Evolutionary conservation across 306 rosid species (phyloP).

Genomic region (Mimosa pudica): DNA sequence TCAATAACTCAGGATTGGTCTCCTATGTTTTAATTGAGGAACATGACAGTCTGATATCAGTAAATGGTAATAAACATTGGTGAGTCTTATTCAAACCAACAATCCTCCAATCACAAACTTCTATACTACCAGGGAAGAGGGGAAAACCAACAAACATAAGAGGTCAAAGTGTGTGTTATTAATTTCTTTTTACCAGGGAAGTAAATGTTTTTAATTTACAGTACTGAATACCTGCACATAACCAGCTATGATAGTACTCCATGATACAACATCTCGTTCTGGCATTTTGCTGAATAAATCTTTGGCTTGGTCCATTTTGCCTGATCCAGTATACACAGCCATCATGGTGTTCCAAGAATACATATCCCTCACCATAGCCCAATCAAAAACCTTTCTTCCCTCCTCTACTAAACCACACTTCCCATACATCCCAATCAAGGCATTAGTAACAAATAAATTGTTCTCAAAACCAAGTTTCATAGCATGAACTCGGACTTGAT

Average conservation of each 20-base stretch:
- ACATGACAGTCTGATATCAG: neutral
- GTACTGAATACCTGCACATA: constrained; percentile 57
- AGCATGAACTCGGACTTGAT: constrained; percentile 56
- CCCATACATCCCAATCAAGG: constrained; percentile 61
- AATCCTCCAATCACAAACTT: constrained; percentile 14
- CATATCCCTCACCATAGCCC: constrained; percentile 47
- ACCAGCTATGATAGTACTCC: constrained; percentile 75
- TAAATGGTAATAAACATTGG: neutral
- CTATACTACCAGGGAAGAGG: neutral
- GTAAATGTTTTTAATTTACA: no score
- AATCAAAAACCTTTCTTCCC: constrained; percentile 51
- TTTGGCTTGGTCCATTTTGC: constrained; percentile 49
- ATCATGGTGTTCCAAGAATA: constrained; percentile 74
- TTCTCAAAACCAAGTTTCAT: constrained; percentile 55
- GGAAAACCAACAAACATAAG: neutral
- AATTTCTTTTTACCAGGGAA: neutral
- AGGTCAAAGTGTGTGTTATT: neutral
- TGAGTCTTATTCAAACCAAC: neutral
- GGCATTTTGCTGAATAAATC: constrained; percentile 58
- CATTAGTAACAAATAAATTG: constrained; percentile 64
- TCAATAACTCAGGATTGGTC: neutral
- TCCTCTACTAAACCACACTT: constrained; percentile 52
- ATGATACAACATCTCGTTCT: constrained; percentile 61
- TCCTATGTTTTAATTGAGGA: neutral
- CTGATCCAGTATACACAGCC: constrained; percentile 49